A percentile compares a stretch with the other conserved stretches of the same genome.
Evolutionary conservation across 2,329 filamentous ascomycete species (phyloP).

Genomic region (Fusarium sp.): DNA sequence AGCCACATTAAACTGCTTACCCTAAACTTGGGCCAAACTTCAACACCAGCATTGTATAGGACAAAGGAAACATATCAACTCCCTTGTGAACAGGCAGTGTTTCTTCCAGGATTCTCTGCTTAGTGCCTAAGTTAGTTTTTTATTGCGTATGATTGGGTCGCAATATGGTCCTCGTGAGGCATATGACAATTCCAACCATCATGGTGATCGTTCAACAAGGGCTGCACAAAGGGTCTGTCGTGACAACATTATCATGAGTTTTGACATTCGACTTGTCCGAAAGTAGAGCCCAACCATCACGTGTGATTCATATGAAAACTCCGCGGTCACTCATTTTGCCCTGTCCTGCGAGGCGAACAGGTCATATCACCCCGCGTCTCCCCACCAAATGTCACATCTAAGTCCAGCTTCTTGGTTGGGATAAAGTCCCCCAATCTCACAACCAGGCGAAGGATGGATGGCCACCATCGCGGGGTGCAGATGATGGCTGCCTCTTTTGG

Average conservation of each 20-base stretch:
- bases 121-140: background rate
- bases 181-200: background rate
- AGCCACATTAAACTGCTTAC: constrained; percentile 35
- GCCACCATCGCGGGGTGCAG: constrained; percentile 11
- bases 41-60: constrained; percentile 1
- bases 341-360: constrained; percentile 32
- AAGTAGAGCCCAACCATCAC: constrained; percentile 1
- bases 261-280: constrained; percentile 7
- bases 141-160: background rate
- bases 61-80: background rate
- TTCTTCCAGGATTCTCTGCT: background rate
- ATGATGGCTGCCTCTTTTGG: constrained; percentile 20
- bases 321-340: constrained; percentile 8
- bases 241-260: constrained; percentile 21
- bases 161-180: background rate
- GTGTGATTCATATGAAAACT: constrained; percentile 4
- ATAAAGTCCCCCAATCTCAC: constrained; percentile 18
- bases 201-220: background rate
- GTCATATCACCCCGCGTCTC: constrained; percentile 30
- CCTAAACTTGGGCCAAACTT: constrained; percentile 8
- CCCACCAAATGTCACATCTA: constrained; percentile 22
- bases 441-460: constrained; percentile 7
- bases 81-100: background rate
- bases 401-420: constrained; percentile 15
- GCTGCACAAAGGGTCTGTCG: background rate